phyloP scores from a whole-genome alignment of 2,329 filamentous ascomycete genomes.

The Pseudogymnoascus sp. region DNA sequence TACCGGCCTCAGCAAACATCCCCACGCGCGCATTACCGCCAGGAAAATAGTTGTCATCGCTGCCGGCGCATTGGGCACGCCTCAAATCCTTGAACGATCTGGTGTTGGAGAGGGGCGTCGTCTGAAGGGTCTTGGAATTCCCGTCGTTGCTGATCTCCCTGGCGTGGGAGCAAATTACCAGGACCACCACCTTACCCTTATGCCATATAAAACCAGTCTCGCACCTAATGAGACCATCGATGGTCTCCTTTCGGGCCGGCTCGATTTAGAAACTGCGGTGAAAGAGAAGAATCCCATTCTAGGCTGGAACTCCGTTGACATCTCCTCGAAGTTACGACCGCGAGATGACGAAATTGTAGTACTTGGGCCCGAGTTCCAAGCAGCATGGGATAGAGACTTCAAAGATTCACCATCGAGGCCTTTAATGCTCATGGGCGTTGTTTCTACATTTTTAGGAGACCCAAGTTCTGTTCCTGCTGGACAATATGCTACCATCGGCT shows the following conservation, averaged over 20 bases:
- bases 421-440: slow-evolving; percentile 45
- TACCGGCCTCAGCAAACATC: slow-evolving; percentile 22
- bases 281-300: slow-evolving; percentile 40
- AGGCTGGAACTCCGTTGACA: slow-evolving; percentile 51
- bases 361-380: slow-evolving; percentile 45
- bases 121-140: slow-evolving; percentile 39
- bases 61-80: slow-evolving; percentile 29
- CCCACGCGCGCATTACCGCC: slow-evolving; percentile 36
- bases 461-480: slow-evolving; percentile 29
- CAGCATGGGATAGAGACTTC: slow-evolving; percentile 50
- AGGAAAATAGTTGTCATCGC: slow-evolving; percentile 46
- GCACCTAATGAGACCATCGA: slow-evolving; percentile 44
- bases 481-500: slow-evolving; percentile 46
- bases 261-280: slow-evolving; percentile 38
- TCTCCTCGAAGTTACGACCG: slow-evolving; percentile 48
- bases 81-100: slow-evolving; percentile 50
- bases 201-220: slow-evolving; percentile 42
- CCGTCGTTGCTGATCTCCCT: slow-evolving; percentile 38
- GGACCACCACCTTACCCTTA: slow-evolving; percentile 47
- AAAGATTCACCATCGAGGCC: slow-evolving; percentile 23
- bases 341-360: slow-evolving; percentile 44
- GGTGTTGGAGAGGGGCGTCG: slow-evolving; percentile 48
- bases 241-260: slow-evolving; percentile 40
- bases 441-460: slow-evolving; percentile 38
- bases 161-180: slow-evolving; percentile 48